Percentiles rank a stretch among this genome's conserved stretches.
phyloP scores from a whole-genome alignment of 2,329 filamentous ascomycete genomes.

The Penicillium sp. region DNA sequence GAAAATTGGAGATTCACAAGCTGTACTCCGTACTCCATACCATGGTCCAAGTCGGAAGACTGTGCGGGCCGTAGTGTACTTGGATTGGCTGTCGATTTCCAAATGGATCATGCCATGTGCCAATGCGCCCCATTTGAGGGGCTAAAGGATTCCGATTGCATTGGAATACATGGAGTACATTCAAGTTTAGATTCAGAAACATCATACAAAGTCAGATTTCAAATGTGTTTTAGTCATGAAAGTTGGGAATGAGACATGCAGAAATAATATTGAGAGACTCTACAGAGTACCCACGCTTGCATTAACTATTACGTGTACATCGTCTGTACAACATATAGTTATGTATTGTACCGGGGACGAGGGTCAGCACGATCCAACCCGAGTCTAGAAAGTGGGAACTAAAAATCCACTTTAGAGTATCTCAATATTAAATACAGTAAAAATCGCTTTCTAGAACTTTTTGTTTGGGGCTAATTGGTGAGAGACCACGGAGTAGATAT shows the following conservation, averaged over 20 bases:
- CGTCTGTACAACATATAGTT: background rate
- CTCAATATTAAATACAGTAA: constrained; percentile 7
- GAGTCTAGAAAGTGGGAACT: constrained; percentile 8
- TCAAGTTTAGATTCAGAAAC: background rate
- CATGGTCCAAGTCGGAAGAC: background rate
- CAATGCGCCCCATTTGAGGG: background rate
- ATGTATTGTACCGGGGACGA: constrained; percentile 3
- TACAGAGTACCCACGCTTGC: background rate
- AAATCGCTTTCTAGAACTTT: constrained; percentile 24
- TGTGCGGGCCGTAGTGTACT: background rate
- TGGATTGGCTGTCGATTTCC: background rate
- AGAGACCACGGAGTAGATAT: background rate
- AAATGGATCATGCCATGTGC: constrained; percentile 2
- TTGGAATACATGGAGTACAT: background rate
- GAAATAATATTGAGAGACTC: background rate
- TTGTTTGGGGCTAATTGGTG: constrained; percentile 13
- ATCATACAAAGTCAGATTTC: background rate
- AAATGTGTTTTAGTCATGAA: no score
- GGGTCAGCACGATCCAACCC: constrained; percentile 14
- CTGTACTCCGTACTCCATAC: background rate
- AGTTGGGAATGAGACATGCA: no score
- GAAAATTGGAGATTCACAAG: background rate
- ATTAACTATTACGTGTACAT: background rate
- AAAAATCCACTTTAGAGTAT: constrained; percentile 5
- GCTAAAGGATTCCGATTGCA: background rate